Percentiles rank a stretch among this genome's conserved stretches.
These are phyloP conservation scores for Pyracantha coccinea DNA, from an alignment of 331 rosid species.

Conservation along the genomic window DNA sequence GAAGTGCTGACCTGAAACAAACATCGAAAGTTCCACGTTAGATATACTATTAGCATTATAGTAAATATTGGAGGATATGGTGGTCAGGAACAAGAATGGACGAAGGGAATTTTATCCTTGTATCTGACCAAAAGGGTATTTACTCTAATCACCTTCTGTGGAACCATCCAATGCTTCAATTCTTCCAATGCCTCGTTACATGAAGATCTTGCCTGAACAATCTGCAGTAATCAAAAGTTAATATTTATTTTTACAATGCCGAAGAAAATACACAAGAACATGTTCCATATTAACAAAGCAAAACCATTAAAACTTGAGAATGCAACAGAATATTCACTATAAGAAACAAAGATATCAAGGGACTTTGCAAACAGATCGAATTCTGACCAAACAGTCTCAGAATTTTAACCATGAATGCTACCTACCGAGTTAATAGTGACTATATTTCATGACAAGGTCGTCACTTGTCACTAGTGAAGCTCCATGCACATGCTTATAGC, in stretches of 20 bases:
- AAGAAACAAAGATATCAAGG: background rate
- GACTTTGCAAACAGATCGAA: too few relatives aligned
- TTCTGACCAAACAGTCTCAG: too few relatives aligned
- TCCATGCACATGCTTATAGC: too few relatives aligned
- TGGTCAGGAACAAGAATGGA: too few relatives aligned
- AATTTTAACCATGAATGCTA: too few relatives aligned
- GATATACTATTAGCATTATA: too few relatives aligned
- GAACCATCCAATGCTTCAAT: constrained; percentile 59
- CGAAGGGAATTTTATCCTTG: background rate
- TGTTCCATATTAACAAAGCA: background rate
- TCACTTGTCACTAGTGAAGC: too few relatives aligned
- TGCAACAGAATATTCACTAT: background rate
- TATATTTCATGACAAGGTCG: too few relatives aligned
- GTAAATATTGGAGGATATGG: background rate
- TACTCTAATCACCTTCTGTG: constrained; percentile 44
- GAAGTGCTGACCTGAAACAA: constrained; percentile 60
- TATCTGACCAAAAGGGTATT: background rate
- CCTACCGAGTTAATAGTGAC: too few relatives aligned
- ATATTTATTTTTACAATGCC: background rate
- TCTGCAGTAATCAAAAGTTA: constrained; percentile 28
- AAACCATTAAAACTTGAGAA: too few relatives aligned
- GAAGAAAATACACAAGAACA: background rate
- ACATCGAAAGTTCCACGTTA: background rate
- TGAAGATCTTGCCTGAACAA: constrained; percentile 47
- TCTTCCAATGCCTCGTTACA: constrained; percentile 55